These are phyloP conservation scores for Citrus maxima DNA, from an alignment of 345 rosid genomes.

Conservation along the genomic window DNA sequence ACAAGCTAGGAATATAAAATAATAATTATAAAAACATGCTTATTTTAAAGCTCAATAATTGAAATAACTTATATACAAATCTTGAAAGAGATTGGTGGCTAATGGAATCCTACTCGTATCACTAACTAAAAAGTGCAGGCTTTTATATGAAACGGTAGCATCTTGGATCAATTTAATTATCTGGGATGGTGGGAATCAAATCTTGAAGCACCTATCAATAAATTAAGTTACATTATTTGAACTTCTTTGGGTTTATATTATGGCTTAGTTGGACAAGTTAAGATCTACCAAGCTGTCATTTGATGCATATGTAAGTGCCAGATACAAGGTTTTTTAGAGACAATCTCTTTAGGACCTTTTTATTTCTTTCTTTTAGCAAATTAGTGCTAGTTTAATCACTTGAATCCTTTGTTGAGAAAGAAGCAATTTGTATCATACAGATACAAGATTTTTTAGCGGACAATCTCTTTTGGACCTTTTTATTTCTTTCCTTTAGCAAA, in stretches of 20 bases:
- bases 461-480: too few relatives aligned
- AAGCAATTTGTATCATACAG: too few relatives aligned
- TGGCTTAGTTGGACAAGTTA: too few relatives aligned
- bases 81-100: slow-evolving; percentile 1
- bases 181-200: slow-evolving; percentile 2
- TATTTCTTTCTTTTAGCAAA: too few relatives aligned
- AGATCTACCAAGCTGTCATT: neutral
- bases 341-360: too few relatives aligned
- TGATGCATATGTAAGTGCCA: neutral
- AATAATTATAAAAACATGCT: neutral
- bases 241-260: too few relatives aligned
- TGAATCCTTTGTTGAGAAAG: too few relatives aligned
- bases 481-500: too few relatives aligned
- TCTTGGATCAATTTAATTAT: neutral
- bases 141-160: neutral
- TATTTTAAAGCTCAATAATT: slow-evolving; percentile 18
- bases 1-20: too few relatives aligned
- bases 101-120: slow-evolving; percentile 20
- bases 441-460: too few relatives aligned
- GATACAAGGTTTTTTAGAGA: neutral
- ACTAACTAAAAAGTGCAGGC: slow-evolving; percentile 7
- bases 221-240: neutral
- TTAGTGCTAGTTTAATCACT: too few relatives aligned
- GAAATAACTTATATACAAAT: neutral
- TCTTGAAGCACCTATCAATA: neutral